Evolutionary conservation across 495 filamentous ascomycete species (phyloP).

Genomic region (Chaetomium tenue): DNA sequence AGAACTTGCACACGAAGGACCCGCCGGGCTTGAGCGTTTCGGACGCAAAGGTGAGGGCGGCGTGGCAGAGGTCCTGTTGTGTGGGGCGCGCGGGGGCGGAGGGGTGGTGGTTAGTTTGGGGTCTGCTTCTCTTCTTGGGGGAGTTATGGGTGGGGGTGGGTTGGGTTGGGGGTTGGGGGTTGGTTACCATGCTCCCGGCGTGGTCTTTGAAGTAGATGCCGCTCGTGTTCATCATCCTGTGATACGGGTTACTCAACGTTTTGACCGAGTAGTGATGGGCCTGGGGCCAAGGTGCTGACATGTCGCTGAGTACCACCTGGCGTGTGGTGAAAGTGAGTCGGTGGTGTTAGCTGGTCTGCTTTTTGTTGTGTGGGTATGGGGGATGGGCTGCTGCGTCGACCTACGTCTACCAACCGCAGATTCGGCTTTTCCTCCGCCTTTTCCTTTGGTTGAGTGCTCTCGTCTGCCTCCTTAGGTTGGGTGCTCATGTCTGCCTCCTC

Average conservation of each 20-base stretch:
- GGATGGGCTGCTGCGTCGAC: constrained; percentile 9
- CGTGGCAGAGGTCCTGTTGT: constrained; percentile 77
- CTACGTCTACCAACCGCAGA: constrained; percentile 64
- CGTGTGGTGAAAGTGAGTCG: constrained; percentile 18
- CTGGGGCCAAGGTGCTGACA: constrained; percentile 93
- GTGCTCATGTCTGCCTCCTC: no score
- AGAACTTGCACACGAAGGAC: constrained; percentile 96
- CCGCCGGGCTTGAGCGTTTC: constrained; percentile 80
- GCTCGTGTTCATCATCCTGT: constrained; percentile 99
- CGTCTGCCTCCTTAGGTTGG: no score
- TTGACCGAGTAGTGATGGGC: constrained; percentile 73
- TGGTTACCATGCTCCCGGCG: constrained; percentile 83
- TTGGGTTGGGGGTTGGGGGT: neutral
- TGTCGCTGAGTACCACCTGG: constrained; percentile 87
- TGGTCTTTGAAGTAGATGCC: constrained; percentile 85
- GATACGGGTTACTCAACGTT: constrained; percentile 87
- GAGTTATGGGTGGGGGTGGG: no score
- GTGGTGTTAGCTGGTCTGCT: neutral
- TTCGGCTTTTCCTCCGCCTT: constrained; percentile 25
- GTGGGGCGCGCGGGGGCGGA: neutral
- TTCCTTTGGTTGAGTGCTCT: no score
- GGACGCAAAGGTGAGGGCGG: constrained; percentile 77
- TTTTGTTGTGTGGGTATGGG: constrained; percentile 1
- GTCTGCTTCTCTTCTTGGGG: no score
- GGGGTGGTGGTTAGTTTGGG: constrained; percentile 1